phyloP scores from a whole-genome alignment of 1,284 basidiomycete species.

The Fomes fomentarius region DNA sequence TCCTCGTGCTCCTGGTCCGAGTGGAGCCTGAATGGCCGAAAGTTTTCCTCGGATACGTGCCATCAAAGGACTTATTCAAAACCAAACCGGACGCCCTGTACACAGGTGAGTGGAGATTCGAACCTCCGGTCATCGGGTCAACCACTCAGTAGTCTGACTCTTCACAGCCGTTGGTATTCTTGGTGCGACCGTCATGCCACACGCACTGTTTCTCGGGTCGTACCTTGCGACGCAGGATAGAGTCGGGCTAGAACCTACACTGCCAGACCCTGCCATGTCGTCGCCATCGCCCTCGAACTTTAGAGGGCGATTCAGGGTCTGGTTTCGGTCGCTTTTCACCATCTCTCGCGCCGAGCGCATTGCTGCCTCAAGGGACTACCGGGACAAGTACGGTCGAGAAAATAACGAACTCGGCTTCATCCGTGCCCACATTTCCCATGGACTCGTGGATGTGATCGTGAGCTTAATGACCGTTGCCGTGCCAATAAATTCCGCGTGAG shows the following conservation, averaged over 20 bases:
- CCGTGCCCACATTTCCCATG: slow-evolving; percentile 75
- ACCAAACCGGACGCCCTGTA: slow-evolving; percentile 65
- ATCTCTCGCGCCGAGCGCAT: slow-evolving; percentile 31
- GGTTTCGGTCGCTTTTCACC: slow-evolving; percentile 28
- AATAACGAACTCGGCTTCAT: slow-evolving; percentile 74
- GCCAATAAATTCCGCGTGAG: slow-evolving; percentile 72
- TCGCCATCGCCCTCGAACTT: slow-evolving; percentile 6
- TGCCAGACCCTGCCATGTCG: slow-evolving; percentile 23
- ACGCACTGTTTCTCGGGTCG: slow-evolving; percentile 88
- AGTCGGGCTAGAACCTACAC: slow-evolving; percentile 13
- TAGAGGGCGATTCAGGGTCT: slow-evolving; percentile 11
- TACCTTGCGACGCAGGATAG: slow-evolving; percentile 72
- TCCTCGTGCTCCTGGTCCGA: slow-evolving; percentile 75
- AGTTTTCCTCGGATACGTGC: slow-evolving; percentile 85
- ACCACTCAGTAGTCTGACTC: slow-evolving; percentile 61
- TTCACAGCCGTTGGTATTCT: slow-evolving; percentile 79
- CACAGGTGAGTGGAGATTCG: slow-evolving; percentile 52
- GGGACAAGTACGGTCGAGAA: slow-evolving; percentile 42
- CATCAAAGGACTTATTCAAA: slow-evolving; percentile 65
- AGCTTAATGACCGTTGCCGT: slow-evolving; percentile 81
- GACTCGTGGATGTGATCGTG: slow-evolving; percentile 62
- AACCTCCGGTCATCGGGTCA: not conserved
- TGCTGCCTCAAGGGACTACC: slow-evolving; percentile 29
- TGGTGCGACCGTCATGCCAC: slow-evolving; percentile 91
- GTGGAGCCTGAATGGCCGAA: slow-evolving; percentile 74